Evolutionary conservation across 441 rosid species (phyloP).

Genomic region (Pelargonium fulgidum): DNA sequence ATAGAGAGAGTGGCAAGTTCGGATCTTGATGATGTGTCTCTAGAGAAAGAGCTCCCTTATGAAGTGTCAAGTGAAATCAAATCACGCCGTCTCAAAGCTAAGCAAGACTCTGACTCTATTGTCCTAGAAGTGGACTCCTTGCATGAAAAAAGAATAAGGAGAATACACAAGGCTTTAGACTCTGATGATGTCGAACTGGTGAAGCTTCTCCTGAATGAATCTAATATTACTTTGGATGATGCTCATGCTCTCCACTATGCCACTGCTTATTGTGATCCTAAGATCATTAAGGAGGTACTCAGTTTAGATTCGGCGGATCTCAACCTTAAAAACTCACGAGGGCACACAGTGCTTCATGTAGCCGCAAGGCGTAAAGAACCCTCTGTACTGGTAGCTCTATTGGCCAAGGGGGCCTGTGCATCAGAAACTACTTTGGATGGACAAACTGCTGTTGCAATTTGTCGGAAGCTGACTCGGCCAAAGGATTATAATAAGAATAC

Average conservation of each 20-base stretch:
- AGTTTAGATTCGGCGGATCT: conserved; percentile 20
- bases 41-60: conserved; percentile 30
- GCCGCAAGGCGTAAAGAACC: conserved; percentile 34
- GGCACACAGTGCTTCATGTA: conserved; percentile 28
- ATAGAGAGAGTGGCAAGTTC: conserved; percentile 24
- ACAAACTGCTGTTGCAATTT: conserved; percentile 25
- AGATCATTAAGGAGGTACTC: conserved; percentile 28
- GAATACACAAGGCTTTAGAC: conserved; percentile 32
- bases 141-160: conserved; percentile 23
- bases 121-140: conserved; percentile 1
- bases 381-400: conserved; percentile 25
- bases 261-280: conserved; percentile 33
- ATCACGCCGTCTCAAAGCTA: conserved; percentile 21
- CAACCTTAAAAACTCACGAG: conserved; percentile 24
- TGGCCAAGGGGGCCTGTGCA: conserved; percentile 26
- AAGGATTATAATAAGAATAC: conserved; percentile 28
- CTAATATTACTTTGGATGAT: conserved; percentile 27
- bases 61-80: conserved; percentile 20
- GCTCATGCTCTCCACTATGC: conserved; percentile 35
- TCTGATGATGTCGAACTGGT: conserved; percentile 31
- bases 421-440: conserved; percentile 24
- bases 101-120: conserved; percentile 14
- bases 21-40: conserved; percentile 23
- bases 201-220: conserved; percentile 27
- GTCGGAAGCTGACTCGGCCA: conserved; percentile 28